Percentiles rank a stretch among this genome's conserved stretches.
These are phyloP conservation scores for Globisporangium spiculum DNA, from an alignment of 352 stramenopile genomes.

Conservation along the genomic window DNA sequence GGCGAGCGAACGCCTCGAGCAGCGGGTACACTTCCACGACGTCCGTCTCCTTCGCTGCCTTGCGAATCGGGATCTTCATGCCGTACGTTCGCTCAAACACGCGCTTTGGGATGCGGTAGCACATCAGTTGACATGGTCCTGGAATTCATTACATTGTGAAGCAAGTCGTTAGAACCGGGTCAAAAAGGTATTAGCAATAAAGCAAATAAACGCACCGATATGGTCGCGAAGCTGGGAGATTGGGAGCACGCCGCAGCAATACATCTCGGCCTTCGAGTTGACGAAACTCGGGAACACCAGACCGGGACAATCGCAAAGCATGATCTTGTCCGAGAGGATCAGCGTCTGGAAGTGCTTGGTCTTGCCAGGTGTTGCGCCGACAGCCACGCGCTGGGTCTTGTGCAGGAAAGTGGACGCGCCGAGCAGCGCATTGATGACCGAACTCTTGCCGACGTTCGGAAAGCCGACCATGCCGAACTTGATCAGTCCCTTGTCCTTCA, in stretches of 20 bases:
- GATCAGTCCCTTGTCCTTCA: conserved; percentile 82
- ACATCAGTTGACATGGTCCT: conserved; percentile 92
- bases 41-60: conserved; percentile 69
- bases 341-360: conserved; percentile 99
- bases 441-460: conserved; percentile 99
- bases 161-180: background rate
- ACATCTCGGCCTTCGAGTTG: conserved; percentile 97
- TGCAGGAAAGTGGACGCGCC: conserved; percentile 95
- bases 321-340: conserved; percentile 94
- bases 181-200: background rate
- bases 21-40: conserved; percentile 78
- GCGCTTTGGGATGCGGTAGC: conserved; percentile 91
- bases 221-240: conserved; percentile 98
- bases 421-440: conserved; percentile 98
- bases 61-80: conserved; percentile 87
- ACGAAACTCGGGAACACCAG: conserved; percentile 99
- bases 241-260: conserved; percentile 97
- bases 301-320: conserved; percentile 99
- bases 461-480: conserved; percentile 99
- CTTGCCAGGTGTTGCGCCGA: conserved; percentile 98
- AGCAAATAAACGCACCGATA: conserved; percentile 31
- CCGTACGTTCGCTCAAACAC: conserved; percentile 97
- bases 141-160: background rate
- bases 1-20: conserved; percentile 77
- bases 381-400: conserved; percentile 94